Conservation (phyloP, 78 protist genomes). For the Bigelowiella natans region DNA sequence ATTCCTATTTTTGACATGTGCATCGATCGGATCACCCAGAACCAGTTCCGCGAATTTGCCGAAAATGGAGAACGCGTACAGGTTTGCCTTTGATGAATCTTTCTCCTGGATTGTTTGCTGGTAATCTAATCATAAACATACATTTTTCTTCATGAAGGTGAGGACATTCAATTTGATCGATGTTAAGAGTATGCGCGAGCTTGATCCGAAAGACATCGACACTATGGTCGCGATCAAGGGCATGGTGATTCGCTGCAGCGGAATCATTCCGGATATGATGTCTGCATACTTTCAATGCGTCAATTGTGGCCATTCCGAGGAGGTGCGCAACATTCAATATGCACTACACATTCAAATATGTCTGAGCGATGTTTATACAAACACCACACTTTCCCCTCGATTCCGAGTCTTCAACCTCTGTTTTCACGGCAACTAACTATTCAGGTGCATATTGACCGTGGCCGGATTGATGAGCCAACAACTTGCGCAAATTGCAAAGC, state of each 20-base stretch:
- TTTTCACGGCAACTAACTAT: too few species aligned
- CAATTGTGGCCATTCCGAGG: constrained; percentile 5
- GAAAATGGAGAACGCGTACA: not conserved
- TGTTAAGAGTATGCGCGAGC: constrained; percentile 52
- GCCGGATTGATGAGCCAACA: constrained; percentile 69
- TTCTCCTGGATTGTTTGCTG: not conserved
- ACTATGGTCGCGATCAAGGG: constrained; percentile 75
- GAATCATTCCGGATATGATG: constrained; percentile 73
- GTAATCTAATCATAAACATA: not conserved
- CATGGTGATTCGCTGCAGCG: constrained; percentile 43
- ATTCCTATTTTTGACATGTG: not conserved
- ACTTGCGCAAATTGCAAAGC: not conserved
- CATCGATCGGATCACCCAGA: not conserved
- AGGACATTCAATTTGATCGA: constrained; percentile 47
- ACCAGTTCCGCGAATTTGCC: not conserved
- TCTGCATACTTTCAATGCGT: constrained; percentile 32
- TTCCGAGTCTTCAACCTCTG: too few species aligned
- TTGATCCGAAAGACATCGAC: constrained; percentile 78
- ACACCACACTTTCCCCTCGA: not conserved
- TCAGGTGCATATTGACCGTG: constrained; percentile 24
- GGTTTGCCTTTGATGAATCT: not conserved
- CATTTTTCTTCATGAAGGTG: not conserved
- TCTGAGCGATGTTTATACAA: constrained; percentile 59
- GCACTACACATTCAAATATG: not conserved
- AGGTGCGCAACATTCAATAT: not conserved